Base-by-base conservation (phyloP, 805 yeast genomes). In the Yamadazyma olivae region DNA sequence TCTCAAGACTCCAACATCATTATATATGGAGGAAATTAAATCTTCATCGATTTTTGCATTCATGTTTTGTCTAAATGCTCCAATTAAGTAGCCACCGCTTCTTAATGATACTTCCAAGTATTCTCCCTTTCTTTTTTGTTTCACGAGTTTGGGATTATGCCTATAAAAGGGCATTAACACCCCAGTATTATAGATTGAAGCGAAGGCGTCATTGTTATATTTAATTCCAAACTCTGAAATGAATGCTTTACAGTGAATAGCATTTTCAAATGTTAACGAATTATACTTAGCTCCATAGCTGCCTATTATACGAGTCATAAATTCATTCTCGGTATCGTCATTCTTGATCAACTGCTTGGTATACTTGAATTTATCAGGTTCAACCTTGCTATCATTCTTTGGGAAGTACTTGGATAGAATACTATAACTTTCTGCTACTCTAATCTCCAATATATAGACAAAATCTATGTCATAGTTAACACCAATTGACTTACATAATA, bases 81-180 rank as follows among this genome's bases (percentile, higher is more conserved):
- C 71, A 32, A 79, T 59, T 33, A 77, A 41, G 44, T 63, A 77
- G 0, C 83, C 83, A 2, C 79, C 79, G 1, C 75, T 61, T 43
- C 74, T 63, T 39, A 71, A 60, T 42, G 62, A 70, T 6, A 75
- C 59, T 16, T 75, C 79, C 30, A 71, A 46, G n/a, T 13, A 48
- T 47, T 19, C 55, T 22, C 22, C 31, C 23, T 28, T 32, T 27
- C 16, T 32, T 17, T 29, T 35, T 17, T 38, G 37, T 43, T 77
- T 59, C 8, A 73, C 70, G 27, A 77, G 46, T 45, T 62, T 71
- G 2, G 77, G 59, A 14, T 60, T 56, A 23, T 59, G 56, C 36
- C 71, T 61, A 49, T 54, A 68, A 44, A 79, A 73, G 1, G 83
- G 79, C 70, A 78, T 67, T 15, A 75, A 59, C 3, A 74, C 41